Evolutionary conservation across 768 basidiomycete species (phyloP), one percentile per base, ranked within the genome.

Genomic region (Mrakia frigida): DNA sequence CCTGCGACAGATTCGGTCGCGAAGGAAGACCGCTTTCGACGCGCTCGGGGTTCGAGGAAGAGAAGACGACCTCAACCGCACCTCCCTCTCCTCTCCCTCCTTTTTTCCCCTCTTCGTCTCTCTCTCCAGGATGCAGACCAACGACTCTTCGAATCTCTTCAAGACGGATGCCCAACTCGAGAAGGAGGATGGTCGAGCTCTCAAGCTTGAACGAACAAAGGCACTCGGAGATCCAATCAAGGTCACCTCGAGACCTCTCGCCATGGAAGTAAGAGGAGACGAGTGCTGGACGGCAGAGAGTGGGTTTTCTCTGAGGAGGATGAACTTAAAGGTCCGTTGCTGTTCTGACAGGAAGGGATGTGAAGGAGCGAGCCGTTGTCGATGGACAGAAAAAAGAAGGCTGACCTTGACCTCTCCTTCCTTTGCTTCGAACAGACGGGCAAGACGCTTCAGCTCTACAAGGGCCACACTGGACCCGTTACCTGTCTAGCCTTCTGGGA

Each of bases 261-360:
- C 87, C 33, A 85, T 97, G 9, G 84, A 88, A 35, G 83, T 97
- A 63, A 84, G 86, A 50, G 90, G 87, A 6, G 86, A 88, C 53
- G 83, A 87, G 31, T 93, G 89, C 0, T 98, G 92, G 92, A 89
- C 93, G 63, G 94, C 92, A 33, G 95, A 94, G 82, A 95, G 91
- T 80, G 90, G 92, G 0, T 88, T 89, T 74, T 86, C 90, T 9
- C 87, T 89, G 23, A 87, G 90, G 77, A 90, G 90, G 81, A 81
- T 94, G 56, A 89, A 93, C 81, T 83, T 98, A 25, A 87, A 92
- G 86, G 96, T 93, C 82, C 60, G 84, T 82, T 2, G 21, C 9
- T 23, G 1, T n/a, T 2, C 25, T 65, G 33, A 21, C 0, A 10
- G 1, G 14, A 14, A 16, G 33, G 31, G 13, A 10, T 1, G 61